Evolutionary conservation across 2,329 filamentous ascomycete species (phyloP), one percentile per base, ranked within the genome.

Genomic region (Alternaria ventricosa): DNA sequence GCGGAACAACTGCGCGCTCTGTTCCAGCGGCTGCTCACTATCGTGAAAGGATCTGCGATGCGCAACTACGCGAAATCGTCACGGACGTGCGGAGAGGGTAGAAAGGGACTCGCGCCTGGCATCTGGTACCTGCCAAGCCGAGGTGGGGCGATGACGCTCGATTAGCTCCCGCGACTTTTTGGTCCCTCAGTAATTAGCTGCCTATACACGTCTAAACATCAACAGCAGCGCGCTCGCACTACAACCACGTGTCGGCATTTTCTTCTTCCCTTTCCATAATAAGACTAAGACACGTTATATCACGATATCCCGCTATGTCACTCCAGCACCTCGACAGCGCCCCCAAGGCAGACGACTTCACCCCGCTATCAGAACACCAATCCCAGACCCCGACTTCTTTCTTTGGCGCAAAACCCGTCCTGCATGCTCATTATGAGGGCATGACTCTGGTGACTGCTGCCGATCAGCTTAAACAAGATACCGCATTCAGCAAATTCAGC

Each of bases 321-420:
- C 69, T 82, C 55, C 75, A 74, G 65, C 88, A 87, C 1, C 87
- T 92, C 49, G 84, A 84, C 53, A 81, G 81, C 3, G 82, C 88
- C 27, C 90, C 90, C 6, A 81, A 84, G 15, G 73, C 84, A 13
- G 83, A 83, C 36, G 87, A 89, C 75, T 94, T 89, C 79, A 88
- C 86, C 33, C 82, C 87, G 5, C 85, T 94, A 49, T 82, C 85
- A 61, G 89, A 92, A 64, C 91, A 93, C 76, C 87, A 93, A 77
- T 84, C 88, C 56, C 88, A 89, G 73, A 95, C 92, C 1, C 92
- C 92, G 1, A 84, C 85, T 61, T 90, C 87, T 45, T 95, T 94
- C 81, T 90, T 89, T 71, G 87, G 86, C 70, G 88, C 87, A 27
- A 92, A 91, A 74, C 88, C 92, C 1, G 86, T 94, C 46, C 85